Evolutionary conservation across 768 basidiomycete genomes (phyloP), one percentile per base, ranked within the genome.

Genomic region (Inosperma sp.): DNA sequence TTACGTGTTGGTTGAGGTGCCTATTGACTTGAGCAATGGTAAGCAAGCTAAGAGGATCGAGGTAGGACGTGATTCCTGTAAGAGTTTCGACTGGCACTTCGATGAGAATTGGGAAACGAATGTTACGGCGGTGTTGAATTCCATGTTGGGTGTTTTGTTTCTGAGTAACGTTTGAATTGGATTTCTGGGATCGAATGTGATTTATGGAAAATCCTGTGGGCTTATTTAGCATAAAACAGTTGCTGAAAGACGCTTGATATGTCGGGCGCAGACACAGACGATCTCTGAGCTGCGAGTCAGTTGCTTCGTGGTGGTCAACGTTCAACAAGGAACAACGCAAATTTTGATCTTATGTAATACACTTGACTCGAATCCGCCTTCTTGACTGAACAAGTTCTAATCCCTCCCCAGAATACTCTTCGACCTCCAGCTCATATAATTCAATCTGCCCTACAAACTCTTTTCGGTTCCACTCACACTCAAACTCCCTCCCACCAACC

Each of bases 61-160:
- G 80, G 64, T 82, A 80, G 7, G 86, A 76, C 8, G 88, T 86
- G 68, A 91, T 76, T 49, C 86, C 84, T 26, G 82, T 81, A 68
- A 91, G 84, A 23, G 82, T 84, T 59, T 91, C 88, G 40, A 72
- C 62, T 36, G 88, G 87, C 46, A 88, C 59, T 56, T 69, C 69
- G 62, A 82, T 77, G 49, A 82, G 65, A 41, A 73, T 65, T 57
- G 62, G 57, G 39, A 41, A 60, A 60, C 50, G 53, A 56, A 53
- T 19, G 29, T 12, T 21, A 16, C 16, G 23, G 14, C 13, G 41
- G 30, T 35, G 33, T 25, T 51, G 50, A 57, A 62, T 60, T 72
- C 79, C 82, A 84, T 85, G 75, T 67, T 81, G 75, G 63, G 33
- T 51, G 47, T 52, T 56, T 45, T 45, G 34, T 30, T 37, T 39